Percentiles rank a stretch among this genome's conserved stretches.
These are phyloP conservation scores for Elsinoe fawcettii DNA, from an alignment of 2,329 filamentous ascomycete genomes.

Conservation along the genomic window DNA sequence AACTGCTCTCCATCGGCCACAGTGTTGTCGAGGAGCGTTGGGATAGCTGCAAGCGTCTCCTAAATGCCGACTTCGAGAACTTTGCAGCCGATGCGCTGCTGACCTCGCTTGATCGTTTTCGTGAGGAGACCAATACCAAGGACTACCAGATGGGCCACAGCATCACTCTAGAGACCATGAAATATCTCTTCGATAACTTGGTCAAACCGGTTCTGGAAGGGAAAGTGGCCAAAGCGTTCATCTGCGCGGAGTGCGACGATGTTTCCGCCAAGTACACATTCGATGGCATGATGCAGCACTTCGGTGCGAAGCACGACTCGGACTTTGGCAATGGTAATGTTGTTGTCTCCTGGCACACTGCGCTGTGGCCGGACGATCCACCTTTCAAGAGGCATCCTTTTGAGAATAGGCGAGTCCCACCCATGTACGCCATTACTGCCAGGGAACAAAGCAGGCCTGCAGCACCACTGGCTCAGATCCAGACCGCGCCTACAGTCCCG, in stretches of 20 bases:
- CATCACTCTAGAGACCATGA: slow-evolving; percentile 68
- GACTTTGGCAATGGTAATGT: slow-evolving; percentile 62
- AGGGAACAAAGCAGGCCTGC: neutral
- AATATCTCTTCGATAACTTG: slow-evolving; percentile 73
- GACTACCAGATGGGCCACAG: slow-evolving; percentile 21
- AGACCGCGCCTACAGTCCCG: neutral
- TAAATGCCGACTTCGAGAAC: slow-evolving; percentile 53
- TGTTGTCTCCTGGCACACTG: slow-evolving; percentile 66
- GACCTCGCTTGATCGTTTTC: slow-evolving; percentile 20
- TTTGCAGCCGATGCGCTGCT: slow-evolving; percentile 67
- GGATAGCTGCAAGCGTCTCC: slow-evolving; percentile 56
- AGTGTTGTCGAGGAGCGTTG: slow-evolving; percentile 60
- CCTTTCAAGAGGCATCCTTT: slow-evolving; percentile 59
- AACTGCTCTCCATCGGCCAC: slow-evolving; percentile 59
- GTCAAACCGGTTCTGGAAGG: slow-evolving; percentile 61
- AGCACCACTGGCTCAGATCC: neutral
- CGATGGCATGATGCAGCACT: slow-evolving; percentile 74
- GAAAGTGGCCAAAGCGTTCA: slow-evolving; percentile 63
- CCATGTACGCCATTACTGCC: neutral
- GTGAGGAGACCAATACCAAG: slow-evolving; percentile 30
- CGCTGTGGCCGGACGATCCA: slow-evolving; percentile 69
- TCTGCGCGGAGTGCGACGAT: slow-evolving; percentile 55
- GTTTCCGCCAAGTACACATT: slow-evolving; percentile 64
- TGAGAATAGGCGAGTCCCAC: slow-evolving; percentile 6
- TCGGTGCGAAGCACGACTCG: slow-evolving; percentile 70